Evolutionary conservation across 192 early-diverging fungal genomes (phyloP).

Genomic region (Pecoramyces ruminantium): DNA sequence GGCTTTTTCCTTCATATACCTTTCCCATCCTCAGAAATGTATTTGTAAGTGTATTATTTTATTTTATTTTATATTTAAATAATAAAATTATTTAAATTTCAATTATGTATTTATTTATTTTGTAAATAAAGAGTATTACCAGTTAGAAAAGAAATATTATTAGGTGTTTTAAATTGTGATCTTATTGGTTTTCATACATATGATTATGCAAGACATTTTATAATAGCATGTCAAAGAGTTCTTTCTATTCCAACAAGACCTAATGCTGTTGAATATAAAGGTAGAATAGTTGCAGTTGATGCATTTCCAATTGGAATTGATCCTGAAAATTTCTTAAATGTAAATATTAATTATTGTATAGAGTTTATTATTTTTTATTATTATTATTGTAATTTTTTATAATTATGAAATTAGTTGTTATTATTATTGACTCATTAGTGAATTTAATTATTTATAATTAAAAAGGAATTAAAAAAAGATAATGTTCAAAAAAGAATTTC

Average conservation of each 20-base stretch:
- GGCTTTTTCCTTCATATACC: constrained; percentile 96
- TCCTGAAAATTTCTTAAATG: constrained; percentile 62
- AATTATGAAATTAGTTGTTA: too few species aligned
- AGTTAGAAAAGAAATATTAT: constrained; percentile 82
- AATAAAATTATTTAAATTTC: too few species aligned
- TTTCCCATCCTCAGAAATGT: constrained; percentile 89
- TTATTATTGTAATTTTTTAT: too few species aligned
- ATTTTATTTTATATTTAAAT: too few species aligned
- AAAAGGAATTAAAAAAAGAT: constrained; percentile 1
- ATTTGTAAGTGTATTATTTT: constrained; percentile 26
- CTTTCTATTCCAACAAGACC: constrained; percentile 83
- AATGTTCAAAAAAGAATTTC: constrained; percentile 19
- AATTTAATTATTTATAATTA: too few species aligned
- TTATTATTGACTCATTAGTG: too few species aligned
- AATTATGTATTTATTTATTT: too few species aligned
- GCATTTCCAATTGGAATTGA: constrained; percentile 99
- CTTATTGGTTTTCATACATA: constrained; percentile 81
- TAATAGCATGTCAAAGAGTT: constrained; percentile 91
- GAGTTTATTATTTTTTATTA: too few species aligned
- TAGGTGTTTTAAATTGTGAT: constrained; percentile 82
- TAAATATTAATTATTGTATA: too few species aligned
- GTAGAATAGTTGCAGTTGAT: constrained; percentile 81
- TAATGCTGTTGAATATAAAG: constrained; percentile 83
- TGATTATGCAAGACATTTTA: constrained; percentile 86
- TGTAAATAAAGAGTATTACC: constrained; percentile 68